Evolutionary conservation across 2,329 filamentous ascomycete species (phyloP).

Genomic region (Rutstroemia sp.): DNA sequence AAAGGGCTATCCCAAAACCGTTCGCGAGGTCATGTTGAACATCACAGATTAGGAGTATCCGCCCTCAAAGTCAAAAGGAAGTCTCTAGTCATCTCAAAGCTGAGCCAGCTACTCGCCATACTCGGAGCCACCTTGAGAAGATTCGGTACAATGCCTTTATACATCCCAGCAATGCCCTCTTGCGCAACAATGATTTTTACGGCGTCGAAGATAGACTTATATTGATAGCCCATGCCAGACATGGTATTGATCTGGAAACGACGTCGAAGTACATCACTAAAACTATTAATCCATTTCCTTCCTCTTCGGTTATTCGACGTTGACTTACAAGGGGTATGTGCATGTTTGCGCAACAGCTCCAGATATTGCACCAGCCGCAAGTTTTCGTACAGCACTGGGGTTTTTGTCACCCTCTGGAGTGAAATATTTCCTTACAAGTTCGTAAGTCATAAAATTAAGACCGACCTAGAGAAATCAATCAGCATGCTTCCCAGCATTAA

Average conservation of each 20-base stretch:
- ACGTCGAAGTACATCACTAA: conserved; percentile 80
- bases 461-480: conserved; percentile 54
- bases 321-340: conserved; percentile 89
- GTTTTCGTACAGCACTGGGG: conserved; percentile 70
- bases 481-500: background rate
- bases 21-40: background rate
- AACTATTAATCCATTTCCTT: conserved; percentile 15
- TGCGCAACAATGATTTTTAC: conserved; percentile 72
- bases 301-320: conserved; percentile 12
- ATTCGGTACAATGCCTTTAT: conserved; percentile 95
- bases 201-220: conserved; percentile 80
- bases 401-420: conserved; percentile 85
- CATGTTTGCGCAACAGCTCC: conserved; percentile 94
- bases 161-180: conserved; percentile 79
- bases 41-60: conserved; percentile 22
- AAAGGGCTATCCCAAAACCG: conserved; percentile 2
- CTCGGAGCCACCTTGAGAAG: conserved; percentile 94
- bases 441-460: conserved; percentile 98
- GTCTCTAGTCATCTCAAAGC: conserved; percentile 90
- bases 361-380: conserved; percentile 86
- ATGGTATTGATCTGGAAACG: conserved; percentile 99
- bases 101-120: conserved; percentile 98
- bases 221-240: conserved; percentile 96
- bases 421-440: conserved; percentile 74
- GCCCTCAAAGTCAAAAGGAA: conserved; percentile 61